These are phyloP conservation scores for Ampelocalamus luodianensis DNA, from an alignment of 176 grass and related monocot genomes.

Conservation along the genomic window DNA sequence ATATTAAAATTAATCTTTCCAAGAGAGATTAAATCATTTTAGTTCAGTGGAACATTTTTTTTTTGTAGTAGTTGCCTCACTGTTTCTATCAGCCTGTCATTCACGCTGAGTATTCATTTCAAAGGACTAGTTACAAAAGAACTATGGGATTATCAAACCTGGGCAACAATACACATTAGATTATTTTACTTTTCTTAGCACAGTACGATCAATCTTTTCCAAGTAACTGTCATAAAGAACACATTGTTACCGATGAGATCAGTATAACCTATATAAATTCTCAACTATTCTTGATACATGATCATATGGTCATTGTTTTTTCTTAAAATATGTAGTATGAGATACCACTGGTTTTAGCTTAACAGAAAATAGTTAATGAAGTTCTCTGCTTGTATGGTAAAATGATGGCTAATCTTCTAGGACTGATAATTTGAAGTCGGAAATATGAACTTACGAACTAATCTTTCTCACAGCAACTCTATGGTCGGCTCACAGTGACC, in stretches of 20 bases:
- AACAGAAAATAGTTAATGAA: background rate
- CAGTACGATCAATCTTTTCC: background rate
- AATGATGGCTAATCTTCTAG: background rate
- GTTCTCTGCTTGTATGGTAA: background rate
- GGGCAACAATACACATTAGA: background rate
- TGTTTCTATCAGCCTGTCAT: background rate
- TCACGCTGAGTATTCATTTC: background rate
- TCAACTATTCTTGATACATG: background rate
- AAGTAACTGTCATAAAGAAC: background rate
- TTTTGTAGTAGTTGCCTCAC: background rate
- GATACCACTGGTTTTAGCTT: background rate
- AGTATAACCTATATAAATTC: background rate
- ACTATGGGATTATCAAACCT: background rate
- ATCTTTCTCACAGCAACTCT: slow-evolving; percentile 6
- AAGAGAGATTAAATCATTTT: background rate
- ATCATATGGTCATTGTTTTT: background rate
- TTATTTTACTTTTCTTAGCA: background rate
- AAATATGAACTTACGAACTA: background rate
- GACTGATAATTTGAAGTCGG: background rate
- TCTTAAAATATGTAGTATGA: background rate
- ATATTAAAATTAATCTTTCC: background rate
- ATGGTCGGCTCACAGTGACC: background rate
- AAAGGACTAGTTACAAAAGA: background rate
- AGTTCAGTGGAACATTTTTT: background rate
- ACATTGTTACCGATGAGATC: background rate